phyloP scores from a whole-genome alignment of 2,329 filamentous ascomycete genomes.

The Zasmidium citrigriseum region DNA sequence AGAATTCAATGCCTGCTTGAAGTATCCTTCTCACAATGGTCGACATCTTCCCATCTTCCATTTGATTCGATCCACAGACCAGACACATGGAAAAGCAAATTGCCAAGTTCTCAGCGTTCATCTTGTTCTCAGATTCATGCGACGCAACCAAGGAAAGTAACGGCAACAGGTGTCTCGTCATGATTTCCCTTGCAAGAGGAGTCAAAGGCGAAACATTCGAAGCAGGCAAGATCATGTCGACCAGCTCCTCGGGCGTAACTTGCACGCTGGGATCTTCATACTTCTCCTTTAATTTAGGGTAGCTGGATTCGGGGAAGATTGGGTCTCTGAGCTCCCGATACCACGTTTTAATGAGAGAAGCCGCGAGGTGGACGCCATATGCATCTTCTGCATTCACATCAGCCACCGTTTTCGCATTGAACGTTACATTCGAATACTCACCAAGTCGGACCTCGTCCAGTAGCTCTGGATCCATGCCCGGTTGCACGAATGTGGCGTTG shows the following conservation, averaged over 20 bases:
- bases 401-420: not conserved
- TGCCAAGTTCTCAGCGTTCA: constrained; percentile 56
- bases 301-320: constrained; percentile 52
- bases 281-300: constrained; percentile 47
- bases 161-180: constrained; percentile 54
- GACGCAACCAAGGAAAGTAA: constrained; percentile 50
- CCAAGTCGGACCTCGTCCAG: constrained; percentile 46
- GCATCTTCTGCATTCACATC: constrained; percentile 46
- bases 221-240: constrained; percentile 47
- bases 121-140: constrained; percentile 54
- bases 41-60: constrained; percentile 57
- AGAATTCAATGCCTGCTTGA: constrained; percentile 48
- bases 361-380: constrained; percentile 56
- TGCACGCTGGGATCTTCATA: constrained; percentile 42
- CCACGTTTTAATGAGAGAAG: constrained; percentile 57
- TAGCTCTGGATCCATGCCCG: constrained; percentile 38
- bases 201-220: constrained; percentile 51
- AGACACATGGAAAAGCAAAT: constrained; percentile 57
- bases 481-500: constrained; percentile 35
- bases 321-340: constrained; percentile 55
- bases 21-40: constrained; percentile 53
- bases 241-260: constrained; percentile 44
- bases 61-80: constrained; percentile 54
- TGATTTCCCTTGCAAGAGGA: constrained; percentile 47
- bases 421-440: not conserved